Evolutionary conservation across 2,329 filamentous ascomycete genomes (phyloP).

Genomic region (Parascedosporium putredinis): DNA sequence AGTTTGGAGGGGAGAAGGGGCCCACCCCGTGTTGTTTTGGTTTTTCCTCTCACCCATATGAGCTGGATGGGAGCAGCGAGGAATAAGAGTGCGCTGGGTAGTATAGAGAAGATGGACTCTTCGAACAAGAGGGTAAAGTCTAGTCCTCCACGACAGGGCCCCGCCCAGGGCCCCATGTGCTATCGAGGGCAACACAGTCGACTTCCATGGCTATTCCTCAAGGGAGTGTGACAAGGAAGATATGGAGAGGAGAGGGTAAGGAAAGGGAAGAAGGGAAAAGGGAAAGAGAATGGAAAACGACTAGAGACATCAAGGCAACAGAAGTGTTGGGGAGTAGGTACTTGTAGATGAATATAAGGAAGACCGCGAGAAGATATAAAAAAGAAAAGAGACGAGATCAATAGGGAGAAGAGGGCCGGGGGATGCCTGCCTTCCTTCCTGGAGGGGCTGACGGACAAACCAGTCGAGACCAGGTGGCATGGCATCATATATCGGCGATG

Average conservation of each 20-base stretch:
- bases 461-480: no score
- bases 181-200: not conserved
- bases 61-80: conserved; percentile 22
- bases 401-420: no score
- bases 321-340: no score
- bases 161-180: not conserved
- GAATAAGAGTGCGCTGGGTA: conserved; percentile 21
- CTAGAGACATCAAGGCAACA: no score
- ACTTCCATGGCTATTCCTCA: not conserved
- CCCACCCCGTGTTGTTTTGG: conserved; percentile 17
- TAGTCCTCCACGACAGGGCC: conserved; percentile 27
- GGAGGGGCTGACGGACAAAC: no score
- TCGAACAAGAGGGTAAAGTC: conserved; percentile 42
- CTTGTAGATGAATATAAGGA: no score
- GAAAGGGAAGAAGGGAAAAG: conserved; percentile 13
- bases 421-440: no score
- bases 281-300: not conserved
- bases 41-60: conserved; percentile 15
- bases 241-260: not conserved
- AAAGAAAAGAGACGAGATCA: no score
- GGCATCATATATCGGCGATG: no score
- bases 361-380: no score
- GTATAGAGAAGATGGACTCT: conserved; percentile 23
- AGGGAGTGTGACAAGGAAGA: not conserved
- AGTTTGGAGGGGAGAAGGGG: conserved; percentile 18